A percentile compares a stretch with the other conserved stretches of the same genome.
These are phyloP conservation scores for Chlamydomonas asymmetrica DNA, from an alignment of 139 green algal species.

Conservation along the genomic window DNA sequence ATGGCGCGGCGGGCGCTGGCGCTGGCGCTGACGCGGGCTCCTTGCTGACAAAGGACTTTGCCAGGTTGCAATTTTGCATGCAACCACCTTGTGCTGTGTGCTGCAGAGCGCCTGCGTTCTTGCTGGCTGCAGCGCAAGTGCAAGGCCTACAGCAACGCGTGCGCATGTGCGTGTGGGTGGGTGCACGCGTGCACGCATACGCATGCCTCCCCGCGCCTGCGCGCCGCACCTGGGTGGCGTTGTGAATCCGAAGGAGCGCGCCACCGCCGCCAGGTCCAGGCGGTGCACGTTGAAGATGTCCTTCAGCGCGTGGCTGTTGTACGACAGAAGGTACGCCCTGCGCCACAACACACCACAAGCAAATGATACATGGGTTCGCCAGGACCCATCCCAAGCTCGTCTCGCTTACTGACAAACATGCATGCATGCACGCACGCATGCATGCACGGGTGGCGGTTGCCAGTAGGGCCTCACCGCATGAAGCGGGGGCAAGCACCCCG, in stretches of 20 bases:
- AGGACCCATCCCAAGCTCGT: constrained; percentile 44
- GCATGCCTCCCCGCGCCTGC: too few species aligned
- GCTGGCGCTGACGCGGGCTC: too few species aligned
- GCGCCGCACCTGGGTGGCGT: constrained; percentile 59
- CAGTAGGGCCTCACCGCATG: too few species aligned
- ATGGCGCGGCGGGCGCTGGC: too few species aligned
- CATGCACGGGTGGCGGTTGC: too few species aligned
- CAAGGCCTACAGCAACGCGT: neutral
- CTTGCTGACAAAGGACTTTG: neutral
- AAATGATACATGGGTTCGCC: too few species aligned
- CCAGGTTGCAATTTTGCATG: neutral
- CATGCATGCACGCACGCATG: neutral
- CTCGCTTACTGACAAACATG: neutral
- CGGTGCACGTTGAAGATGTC: constrained; percentile 97
- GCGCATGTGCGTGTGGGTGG: neutral
- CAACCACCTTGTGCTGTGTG: neutral
- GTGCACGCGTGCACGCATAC: too few species aligned
- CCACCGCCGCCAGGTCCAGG: constrained; percentile 87
- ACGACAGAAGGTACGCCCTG: constrained; percentile 93
- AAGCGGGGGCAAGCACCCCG: too few species aligned
- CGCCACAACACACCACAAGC: too few species aligned
- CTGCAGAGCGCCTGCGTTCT: neutral
- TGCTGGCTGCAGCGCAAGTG: neutral
- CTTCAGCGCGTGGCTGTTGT: constrained; percentile 96
- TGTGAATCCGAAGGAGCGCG: constrained; percentile 92